Base-by-base conservation (phyloP, 495 filamentous ascomycete species). In the Lindgomyces ingoldianus region DNA sequence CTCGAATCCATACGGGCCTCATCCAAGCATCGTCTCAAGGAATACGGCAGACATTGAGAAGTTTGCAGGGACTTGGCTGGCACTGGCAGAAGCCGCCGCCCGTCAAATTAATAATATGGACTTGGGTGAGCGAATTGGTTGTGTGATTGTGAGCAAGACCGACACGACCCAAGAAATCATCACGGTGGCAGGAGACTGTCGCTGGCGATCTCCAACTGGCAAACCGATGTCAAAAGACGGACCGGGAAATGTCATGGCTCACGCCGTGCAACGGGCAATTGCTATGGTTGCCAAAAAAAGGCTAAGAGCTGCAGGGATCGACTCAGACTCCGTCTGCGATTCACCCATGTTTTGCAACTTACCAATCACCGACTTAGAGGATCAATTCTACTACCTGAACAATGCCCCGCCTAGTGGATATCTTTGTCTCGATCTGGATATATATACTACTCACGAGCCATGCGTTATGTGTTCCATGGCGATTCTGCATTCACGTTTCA, bases 391-490 rank as follows among this genome's bases (percentile, higher is more conserved):
- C 73, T 21, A 69, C 72, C 10, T 76, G 75, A 67, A 81, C 76
- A 74, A 75, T 74, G 25, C 83, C 72, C 48, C 71, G 63, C 39
- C 78, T n/a, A 87, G 88, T 64, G 93, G 93, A n/a, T 98, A 98
- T 74, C 85, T 98, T 30, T 98, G 93, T 75, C 88, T 92, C 55
- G 88, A 90, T 51, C 83, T 98, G 1, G 91, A 96, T 68, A 81
- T 98, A 29, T 97, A 96, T 74, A 74, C 93, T 30, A 93, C 91
- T 1, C 93, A 96, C 72, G 94, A 98, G 74, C 94, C 94, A 2
- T 98, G 94, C 68, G 80, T 94, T 29, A 96, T 95, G 85, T 98
- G 94, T 76, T 90, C 88, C 9, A 98, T 98, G 93, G 95, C 91
- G 1, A 84, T 97, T 36, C 79, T 98, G 19, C 91, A 98, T 63